These are phyloP conservation scores for Fraxinus excelsior DNA, from an alignment of 257 asterid species.

Conservation along the genomic window DNA sequence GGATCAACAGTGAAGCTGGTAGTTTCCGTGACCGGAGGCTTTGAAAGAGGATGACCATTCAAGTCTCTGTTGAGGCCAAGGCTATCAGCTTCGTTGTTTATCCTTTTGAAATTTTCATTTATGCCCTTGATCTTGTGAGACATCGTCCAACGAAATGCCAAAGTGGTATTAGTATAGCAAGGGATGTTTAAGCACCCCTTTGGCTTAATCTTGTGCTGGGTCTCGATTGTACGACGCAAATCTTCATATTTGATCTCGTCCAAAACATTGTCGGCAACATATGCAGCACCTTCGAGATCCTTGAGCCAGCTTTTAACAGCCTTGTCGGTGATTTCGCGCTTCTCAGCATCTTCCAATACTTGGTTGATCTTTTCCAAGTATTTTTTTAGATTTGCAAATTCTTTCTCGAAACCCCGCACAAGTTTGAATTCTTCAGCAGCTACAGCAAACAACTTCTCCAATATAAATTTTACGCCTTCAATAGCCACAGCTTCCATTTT, in stretches of 20 bases:
- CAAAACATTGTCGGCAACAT: constrained; percentile 22
- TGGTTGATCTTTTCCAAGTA: not conserved
- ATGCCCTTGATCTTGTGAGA: too few species aligned
- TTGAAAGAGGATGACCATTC: not conserved
- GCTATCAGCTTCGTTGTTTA: too few species aligned
- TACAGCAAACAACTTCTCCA: not conserved
- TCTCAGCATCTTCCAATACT: constrained; percentile 21
- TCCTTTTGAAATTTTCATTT: too few species aligned
- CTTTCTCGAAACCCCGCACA: not conserved
- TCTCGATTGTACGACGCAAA: not conserved
- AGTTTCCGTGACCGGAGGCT: constrained; percentile 4
- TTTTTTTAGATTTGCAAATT: not conserved
- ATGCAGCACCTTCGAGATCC: constrained; percentile 6
- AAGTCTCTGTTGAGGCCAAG: constrained; percentile 1
- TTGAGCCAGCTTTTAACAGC: constrained; percentile 20
- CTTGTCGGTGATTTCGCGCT: not conserved
- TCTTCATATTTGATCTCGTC: constrained; percentile 22
- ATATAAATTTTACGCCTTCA: not conserved
- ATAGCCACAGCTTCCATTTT: not conserved
- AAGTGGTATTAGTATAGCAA: too few species aligned
- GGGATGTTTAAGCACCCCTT: constrained; percentile 5
- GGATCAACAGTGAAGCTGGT: constrained; percentile 15
- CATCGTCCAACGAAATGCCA: not conserved
- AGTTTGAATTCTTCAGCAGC: not conserved
- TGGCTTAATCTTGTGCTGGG: not conserved